Conservation (phyloP, 129 eudicot species). For the Centrapalus pauciflorus region DNA sequence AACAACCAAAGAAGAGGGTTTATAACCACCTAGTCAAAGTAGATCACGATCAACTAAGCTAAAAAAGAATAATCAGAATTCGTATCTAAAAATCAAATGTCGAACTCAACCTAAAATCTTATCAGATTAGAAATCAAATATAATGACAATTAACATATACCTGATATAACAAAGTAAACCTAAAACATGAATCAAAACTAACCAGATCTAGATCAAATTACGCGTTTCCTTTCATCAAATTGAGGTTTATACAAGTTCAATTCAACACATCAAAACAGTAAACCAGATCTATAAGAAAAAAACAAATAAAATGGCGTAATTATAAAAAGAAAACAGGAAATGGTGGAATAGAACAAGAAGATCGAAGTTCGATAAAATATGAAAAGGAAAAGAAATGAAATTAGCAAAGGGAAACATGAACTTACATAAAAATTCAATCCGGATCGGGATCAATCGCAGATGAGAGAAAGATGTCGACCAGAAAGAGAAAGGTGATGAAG, state of each 20-base stretch:
- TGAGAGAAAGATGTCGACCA: conserved; percentile 27
- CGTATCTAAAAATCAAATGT: conserved; percentile 5
- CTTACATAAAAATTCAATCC: conserved; percentile 14
- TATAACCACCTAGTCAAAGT: conserved; percentile 4
- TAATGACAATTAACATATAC: background rate
- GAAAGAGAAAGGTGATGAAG: conserved; percentile 17
- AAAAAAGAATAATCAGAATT: too few species aligned
- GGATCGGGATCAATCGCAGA: conserved; percentile 22
- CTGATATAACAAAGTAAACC: conserved; percentile 1
- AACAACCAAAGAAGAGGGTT: background rate
- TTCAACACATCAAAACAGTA: background rate
- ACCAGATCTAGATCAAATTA: conserved; percentile 3
- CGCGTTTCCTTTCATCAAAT: background rate
- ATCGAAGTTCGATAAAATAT: background rate
- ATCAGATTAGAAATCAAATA: conserved; percentile 12
- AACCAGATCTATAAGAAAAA: conserved; percentile 27
- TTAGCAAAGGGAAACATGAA: conserved; percentile 15
- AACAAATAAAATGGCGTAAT: background rate
- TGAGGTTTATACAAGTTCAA: background rate
- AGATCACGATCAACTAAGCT: conserved; percentile 29
- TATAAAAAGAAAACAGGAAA: conserved; percentile 9
- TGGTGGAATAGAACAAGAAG: conserved; percentile 4
- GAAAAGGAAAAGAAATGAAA: conserved; percentile 2
- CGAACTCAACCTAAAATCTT: conserved; percentile 18
- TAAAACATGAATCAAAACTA: background rate